Conservation (phyloP, 192 early-diverging fungal species). For the Coemansia sp. region DNA sequence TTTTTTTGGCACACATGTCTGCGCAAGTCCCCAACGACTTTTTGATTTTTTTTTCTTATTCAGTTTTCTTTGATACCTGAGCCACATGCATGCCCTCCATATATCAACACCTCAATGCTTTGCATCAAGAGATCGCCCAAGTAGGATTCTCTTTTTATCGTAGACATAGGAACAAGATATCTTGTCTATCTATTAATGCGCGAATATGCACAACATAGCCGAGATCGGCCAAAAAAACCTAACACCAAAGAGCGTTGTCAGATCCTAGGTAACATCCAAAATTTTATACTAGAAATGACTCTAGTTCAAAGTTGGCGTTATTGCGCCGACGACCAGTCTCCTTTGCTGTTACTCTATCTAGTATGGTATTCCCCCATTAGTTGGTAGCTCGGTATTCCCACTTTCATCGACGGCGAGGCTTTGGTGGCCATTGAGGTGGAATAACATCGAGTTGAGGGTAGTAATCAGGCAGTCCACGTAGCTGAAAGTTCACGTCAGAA, state of each 20-base stretch:
- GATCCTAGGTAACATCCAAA: not conserved
- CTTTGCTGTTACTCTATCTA: conserved; percentile 50
- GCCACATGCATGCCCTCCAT: not conserved
- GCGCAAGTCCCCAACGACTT: not conserved
- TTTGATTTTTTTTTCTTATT: not conserved
- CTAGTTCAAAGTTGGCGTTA: not conserved
- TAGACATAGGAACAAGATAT: not conserved
- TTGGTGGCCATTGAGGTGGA: conserved; percentile 60
- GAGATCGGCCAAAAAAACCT: not conserved
- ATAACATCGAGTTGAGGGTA: conserved; percentile 63
- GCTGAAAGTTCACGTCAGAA: conserved; percentile 87
- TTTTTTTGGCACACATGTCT: conserved; percentile 9
- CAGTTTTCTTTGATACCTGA: not conserved
- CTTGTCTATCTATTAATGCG: not conserved
- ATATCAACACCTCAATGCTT: not conserved
- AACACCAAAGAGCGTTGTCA: not conserved
- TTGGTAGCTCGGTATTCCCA: conserved; percentile 22
- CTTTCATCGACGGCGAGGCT: conserved; percentile 56
- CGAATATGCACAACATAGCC: not conserved
- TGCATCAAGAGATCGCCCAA: not conserved
- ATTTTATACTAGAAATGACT: not conserved
- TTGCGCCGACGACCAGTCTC: conserved; percentile 49
- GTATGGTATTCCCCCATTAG: conserved; percentile 40
- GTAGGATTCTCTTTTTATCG: not conserved
- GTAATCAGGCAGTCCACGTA: conserved; percentile 69